Evolutionary conservation across 2,329 filamentous ascomycete genomes (phyloP).

Genomic region (Elsinoe perseae): DNA sequence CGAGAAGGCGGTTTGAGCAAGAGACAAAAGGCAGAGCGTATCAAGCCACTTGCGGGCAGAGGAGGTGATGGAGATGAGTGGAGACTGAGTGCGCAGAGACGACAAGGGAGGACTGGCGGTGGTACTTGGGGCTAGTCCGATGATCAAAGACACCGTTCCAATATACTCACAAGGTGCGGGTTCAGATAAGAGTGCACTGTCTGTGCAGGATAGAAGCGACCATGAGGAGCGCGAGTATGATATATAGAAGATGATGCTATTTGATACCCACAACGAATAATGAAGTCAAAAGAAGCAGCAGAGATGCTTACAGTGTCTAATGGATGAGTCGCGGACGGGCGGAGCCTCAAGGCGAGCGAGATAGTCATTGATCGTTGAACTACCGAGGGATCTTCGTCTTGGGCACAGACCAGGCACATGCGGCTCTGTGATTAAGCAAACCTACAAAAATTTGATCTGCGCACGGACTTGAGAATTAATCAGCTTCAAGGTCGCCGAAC

Average conservation of each 20-base stretch:
- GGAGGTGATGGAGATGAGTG: constrained; percentile 91
- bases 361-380: neutral
- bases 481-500: neutral
- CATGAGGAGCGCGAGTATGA: neutral
- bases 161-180: no score
- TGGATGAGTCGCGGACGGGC: no score
- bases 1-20: constrained; percentile 73
- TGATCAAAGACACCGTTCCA: no score
- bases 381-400: no score
- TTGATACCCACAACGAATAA: neutral
- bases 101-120: constrained; percentile 75
- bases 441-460: neutral
- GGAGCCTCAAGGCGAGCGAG: no score
- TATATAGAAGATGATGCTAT: no score
- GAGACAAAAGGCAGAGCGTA: constrained; percentile 86
- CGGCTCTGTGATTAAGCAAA: neutral
- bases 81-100: constrained; percentile 80
- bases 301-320: no score
- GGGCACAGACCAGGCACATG: neutral
- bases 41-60: constrained; percentile 90
- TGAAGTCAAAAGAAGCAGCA: neutral
- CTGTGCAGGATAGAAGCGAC: neutral
- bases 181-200: no score
- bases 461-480: neutral
- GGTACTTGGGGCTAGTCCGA: constrained; percentile 73